These are phyloP conservation scores for Xylaria acuta DNA, from an alignment of 495 filamentous ascomycete species.

Conservation along the genomic window DNA sequence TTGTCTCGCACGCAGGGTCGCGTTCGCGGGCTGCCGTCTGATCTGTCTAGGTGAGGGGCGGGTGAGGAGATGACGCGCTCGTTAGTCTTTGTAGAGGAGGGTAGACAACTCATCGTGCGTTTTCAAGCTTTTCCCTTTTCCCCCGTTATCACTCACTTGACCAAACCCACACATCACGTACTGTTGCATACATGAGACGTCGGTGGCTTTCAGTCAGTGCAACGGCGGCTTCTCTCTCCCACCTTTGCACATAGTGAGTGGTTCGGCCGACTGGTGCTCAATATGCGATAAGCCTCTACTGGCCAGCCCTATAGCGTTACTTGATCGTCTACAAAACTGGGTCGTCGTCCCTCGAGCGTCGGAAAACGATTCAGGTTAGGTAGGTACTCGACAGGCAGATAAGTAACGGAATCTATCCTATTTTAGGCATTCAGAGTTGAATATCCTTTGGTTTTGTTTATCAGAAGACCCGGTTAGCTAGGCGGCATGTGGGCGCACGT, in stretches of 20 bases:
- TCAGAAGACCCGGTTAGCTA: background rate
- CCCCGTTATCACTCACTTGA: slow-evolving; percentile 19
- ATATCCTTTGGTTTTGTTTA: background rate
- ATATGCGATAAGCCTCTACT: slow-evolving; percentile 17
- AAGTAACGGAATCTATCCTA: slow-evolving; percentile 6
- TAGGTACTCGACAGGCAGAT: slow-evolving; percentile 4
- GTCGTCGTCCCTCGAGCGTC: slow-evolving; percentile 6
- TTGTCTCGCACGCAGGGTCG: slow-evolving; percentile 13
- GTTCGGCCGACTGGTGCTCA: background rate
- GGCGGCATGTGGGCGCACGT: background rate
- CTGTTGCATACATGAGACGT: slow-evolving; percentile 22
- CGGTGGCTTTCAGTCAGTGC: slow-evolving; percentile 5
- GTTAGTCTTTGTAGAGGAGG: slow-evolving; percentile 23
- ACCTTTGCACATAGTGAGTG: background rate
- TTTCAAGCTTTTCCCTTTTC: slow-evolving; percentile 20
- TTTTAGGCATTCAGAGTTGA: background rate
- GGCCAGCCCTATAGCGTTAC: slow-evolving; percentile 24
- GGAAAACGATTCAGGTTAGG: slow-evolving; percentile 4
- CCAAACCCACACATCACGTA: slow-evolving; percentile 11
- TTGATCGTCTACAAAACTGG: slow-evolving; percentile 17
- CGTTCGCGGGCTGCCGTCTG: slow-evolving; percentile 23
- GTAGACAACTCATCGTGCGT: slow-evolving; percentile 32
- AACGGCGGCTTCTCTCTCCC: slow-evolving; percentile 13
- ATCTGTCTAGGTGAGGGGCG: slow-evolving; percentile 25
- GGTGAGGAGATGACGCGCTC: slow-evolving; percentile 7